A percentile compares a stretch with the other conserved stretches of the same genome.
phyloP scores from a whole-genome alignment of 2,329 filamentous ascomycete species.

The Aspergillus pseudoterreus region DNA sequence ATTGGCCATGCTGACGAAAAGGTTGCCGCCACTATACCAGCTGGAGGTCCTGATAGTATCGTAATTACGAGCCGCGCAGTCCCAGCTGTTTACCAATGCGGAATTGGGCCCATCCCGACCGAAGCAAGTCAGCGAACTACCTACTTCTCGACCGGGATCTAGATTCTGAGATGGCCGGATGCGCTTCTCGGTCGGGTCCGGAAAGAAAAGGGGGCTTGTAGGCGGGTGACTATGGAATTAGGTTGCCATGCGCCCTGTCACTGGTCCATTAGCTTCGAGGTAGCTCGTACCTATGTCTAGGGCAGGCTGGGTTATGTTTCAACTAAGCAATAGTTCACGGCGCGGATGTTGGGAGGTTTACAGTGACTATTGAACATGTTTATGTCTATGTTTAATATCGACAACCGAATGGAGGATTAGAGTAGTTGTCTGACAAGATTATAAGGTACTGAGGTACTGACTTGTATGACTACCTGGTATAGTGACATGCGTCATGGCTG shows the following conservation, averaged over 20 bases:
- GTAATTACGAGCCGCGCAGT: constrained; percentile 7
- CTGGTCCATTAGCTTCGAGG: too few relatives aligned
- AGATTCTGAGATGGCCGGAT: constrained; percentile 8
- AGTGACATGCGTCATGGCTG: too few relatives aligned
- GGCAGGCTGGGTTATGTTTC: too few relatives aligned
- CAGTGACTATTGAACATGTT: not conserved
- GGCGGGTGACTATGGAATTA: not conserved
- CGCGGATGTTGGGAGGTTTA: not conserved
- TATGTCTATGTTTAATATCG: too few relatives aligned
- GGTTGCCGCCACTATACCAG: constrained; percentile 1
- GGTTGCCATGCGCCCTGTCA: not conserved
- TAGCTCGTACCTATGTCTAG: too few relatives aligned
- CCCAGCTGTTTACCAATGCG: too few relatives aligned
- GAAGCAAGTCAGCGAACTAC: not conserved
- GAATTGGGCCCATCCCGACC: too few relatives aligned
- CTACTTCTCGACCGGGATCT: constrained; percentile 8
- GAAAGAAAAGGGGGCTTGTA: not conserved
- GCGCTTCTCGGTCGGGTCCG: not conserved
- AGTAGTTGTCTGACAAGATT: too few relatives aligned
- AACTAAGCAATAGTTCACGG: not conserved
- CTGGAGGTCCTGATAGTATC: constrained; percentile 3
- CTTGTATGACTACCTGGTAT: too few relatives aligned
- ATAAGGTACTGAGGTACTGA: too few relatives aligned
- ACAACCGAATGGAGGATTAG: too few relatives aligned
- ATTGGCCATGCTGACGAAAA: constrained; percentile 20